Conservation (phyloP, 257 asterid species). For the Verbena officinalis region DNA sequence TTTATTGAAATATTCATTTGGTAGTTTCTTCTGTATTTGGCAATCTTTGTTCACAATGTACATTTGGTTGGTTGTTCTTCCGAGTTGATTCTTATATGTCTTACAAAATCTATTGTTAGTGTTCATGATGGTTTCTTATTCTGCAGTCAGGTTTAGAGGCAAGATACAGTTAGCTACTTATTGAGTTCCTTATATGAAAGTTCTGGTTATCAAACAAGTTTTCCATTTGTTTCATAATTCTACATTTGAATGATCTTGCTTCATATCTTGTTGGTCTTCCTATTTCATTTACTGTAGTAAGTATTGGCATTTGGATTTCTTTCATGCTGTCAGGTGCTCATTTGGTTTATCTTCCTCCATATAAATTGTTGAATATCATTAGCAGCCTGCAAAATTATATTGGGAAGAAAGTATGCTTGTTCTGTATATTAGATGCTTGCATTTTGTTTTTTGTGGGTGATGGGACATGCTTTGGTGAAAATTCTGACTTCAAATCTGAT, state of each 20-base stretch:
- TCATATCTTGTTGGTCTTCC: background rate
- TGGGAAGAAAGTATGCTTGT: background rate
- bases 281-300: background rate
- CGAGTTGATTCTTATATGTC: slow-evolving; percentile 15
- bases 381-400: background rate
- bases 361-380: background rate
- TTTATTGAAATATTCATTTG: slow-evolving; percentile 15
- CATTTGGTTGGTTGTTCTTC: slow-evolving; percentile 16
- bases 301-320: background rate
- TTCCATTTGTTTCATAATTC: slow-evolving; percentile 1
- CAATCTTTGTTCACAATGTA: slow-evolving; percentile 6
- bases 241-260: slow-evolving; percentile 17
- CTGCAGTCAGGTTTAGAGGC: slow-evolving; percentile 6
- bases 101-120: slow-evolving; percentile 1
- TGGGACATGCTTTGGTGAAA: slow-evolving; percentile 20
- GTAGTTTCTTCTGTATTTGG: slow-evolving; percentile 17
- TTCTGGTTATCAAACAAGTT: slow-evolving; percentile 7
- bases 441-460: background rate
- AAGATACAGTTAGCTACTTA: background rate
- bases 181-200: background rate
- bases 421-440: slow-evolving; percentile 16
- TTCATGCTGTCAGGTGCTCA: background rate
- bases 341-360: slow-evolving; percentile 19
- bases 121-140: background rate
- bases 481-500: background rate